These are phyloP conservation scores for Diophrys appendiculata DNA, from an alignment of 73 alveolate genomes.

Conservation along the genomic window DNA sequence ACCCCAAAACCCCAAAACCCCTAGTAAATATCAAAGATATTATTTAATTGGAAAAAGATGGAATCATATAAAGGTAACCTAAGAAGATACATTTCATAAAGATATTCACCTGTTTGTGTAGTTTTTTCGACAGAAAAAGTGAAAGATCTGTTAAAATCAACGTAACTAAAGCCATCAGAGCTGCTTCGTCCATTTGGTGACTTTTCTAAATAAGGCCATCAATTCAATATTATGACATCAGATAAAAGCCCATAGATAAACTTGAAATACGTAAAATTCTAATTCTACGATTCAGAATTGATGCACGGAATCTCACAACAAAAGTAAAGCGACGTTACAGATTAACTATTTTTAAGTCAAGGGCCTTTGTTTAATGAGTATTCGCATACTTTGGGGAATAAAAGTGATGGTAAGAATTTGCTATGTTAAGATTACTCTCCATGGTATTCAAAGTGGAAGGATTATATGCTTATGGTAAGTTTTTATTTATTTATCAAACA, in stretches of 20 bases:
- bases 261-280: constrained; percentile 17
- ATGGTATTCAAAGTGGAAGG: no score
- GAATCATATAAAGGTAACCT: background rate
- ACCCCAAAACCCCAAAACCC: no score
- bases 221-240: constrained; percentile 16
- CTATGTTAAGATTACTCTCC: no score
- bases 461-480: no score
- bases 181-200: constrained; percentile 50
- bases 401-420: no score
- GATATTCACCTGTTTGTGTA: constrained; percentile 18
- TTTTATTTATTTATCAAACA: no score
- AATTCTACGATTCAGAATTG: constrained; percentile 26
- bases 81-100: background rate
- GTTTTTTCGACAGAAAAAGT: constrained; percentile 36
- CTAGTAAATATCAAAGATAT: no score
- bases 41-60: no score
- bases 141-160: constrained; percentile 20
- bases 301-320: constrained; percentile 41
- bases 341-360: no score
- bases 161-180: constrained; percentile 38
- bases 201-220: constrained; percentile 5
- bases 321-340: no score
- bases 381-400: no score
- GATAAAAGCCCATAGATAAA: constrained; percentile 31
- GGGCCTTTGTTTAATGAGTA: no score